Conservation (phyloP, 1,284 basidiomycete genomes). For the Tremellales sp. region DNA sequence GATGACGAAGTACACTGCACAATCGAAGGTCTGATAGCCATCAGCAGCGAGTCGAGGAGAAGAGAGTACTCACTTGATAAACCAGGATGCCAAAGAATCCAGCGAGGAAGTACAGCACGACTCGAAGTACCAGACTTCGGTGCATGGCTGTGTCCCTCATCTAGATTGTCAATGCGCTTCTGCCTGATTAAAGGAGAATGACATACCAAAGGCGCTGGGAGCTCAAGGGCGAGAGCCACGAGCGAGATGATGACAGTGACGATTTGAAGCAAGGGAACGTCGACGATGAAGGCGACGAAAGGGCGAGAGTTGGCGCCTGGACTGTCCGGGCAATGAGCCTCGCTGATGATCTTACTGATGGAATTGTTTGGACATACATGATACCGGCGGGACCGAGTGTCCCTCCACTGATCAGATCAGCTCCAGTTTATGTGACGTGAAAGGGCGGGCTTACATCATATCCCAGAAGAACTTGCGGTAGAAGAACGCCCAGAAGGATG, state of each 20-base stretch:
- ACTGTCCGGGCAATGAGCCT: conserved; percentile 34
- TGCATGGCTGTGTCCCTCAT: conserved; percentile 59
- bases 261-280: conserved; percentile 65
- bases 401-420: conserved; percentile 17
- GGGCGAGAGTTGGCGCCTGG: conserved; percentile 60
- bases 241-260: conserved; percentile 60
- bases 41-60: background rate
- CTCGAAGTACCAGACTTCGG: conserved; percentile 61
- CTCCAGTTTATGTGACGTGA: no score
- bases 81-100: conserved; percentile 63
- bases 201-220: conserved; percentile 24
- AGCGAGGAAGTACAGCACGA: conserved; percentile 63
- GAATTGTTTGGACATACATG: conserved; percentile 13
- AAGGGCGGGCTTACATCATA: conserved; percentile 57
- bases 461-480: conserved; percentile 92
- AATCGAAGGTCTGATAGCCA: conserved; percentile 19
- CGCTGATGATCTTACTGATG: background rate
- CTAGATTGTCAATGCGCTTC: conserved; percentile 5
- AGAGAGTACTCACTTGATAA: conserved; percentile 62
- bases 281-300: conserved; percentile 69
- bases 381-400: conserved; percentile 24
- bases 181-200: background rate
- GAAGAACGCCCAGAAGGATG: conserved; percentile 67
- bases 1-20: conserved; percentile 27
- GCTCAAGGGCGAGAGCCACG: conserved; percentile 60